These are phyloP conservation scores for Sclerospora graminicola DNA, from an alignment of 352 stramenopile genomes.

Conservation along the genomic window DNA sequence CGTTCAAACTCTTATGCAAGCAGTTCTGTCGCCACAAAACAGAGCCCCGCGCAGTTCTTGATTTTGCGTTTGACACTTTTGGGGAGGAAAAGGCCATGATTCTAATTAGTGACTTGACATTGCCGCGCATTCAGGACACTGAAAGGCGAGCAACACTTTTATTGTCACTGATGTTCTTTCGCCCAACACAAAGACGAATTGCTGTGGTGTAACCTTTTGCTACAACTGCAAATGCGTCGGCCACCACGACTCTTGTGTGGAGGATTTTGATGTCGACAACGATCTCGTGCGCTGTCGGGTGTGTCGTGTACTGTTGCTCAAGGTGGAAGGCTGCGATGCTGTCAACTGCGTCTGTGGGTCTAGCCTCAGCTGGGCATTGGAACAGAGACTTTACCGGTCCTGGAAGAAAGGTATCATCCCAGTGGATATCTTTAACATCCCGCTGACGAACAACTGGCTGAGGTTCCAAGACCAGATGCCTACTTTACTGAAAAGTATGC, in stretches of 20 bases:
- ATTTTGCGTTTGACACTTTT: slow-evolving; percentile 14
- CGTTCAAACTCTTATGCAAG: too few relatives aligned
- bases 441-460: slow-evolving; percentile 3
- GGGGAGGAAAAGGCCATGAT: slow-evolving; percentile 6
- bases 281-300: slow-evolving; percentile 30
- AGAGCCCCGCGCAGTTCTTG: background rate
- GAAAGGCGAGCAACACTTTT: slow-evolving; percentile 33
- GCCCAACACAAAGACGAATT: slow-evolving; percentile 22
- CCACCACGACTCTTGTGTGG: slow-evolving; percentile 20
- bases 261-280: slow-evolving; percentile 14
- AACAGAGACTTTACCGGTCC: too few relatives aligned
- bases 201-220: slow-evolving; percentile 31
- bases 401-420: too few relatives aligned
- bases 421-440: too few relatives aligned
- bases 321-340: slow-evolving; percentile 37
- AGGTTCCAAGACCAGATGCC: background rate
- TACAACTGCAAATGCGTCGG: slow-evolving; percentile 40
- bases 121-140: slow-evolving; percentile 20
- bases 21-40: too few relatives aligned
- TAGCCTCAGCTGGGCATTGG: slow-evolving; percentile 10
- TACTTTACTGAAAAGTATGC: slow-evolving; percentile 3
- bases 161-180: slow-evolving; percentile 24
- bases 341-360: slow-evolving; percentile 40
- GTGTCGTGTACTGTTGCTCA: slow-evolving; percentile 35
- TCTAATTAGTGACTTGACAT: slow-evolving; percentile 6